Base-by-base conservation (phyloP, 2,329 filamentous ascomycete species). In the Talaromyces sp. region DNA sequence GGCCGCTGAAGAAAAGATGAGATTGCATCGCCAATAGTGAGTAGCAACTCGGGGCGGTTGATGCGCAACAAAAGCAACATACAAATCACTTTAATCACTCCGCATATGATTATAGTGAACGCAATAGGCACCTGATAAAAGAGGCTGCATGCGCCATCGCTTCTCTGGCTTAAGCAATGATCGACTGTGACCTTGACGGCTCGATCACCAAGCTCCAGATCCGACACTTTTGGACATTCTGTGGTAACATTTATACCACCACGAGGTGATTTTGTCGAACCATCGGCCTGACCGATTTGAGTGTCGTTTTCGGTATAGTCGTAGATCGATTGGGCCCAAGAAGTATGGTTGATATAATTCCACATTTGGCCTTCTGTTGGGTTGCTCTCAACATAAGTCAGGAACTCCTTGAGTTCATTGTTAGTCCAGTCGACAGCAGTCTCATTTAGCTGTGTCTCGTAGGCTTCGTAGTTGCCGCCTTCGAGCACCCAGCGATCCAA, bases 1-100 rank as follows among this genome's bases (percentile, higher is more conserved):
- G 49, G 36, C 3, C 24, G 36, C 19, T 29, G 22, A 6, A 51
- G 35, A 41, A 47, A 51, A 10, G 49, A 42, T 9, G 35, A 32
- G 2, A 51, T 41, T 2, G 49, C 42, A 29, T 51, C 49, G 2
- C 49, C 49, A 1, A 51, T 41, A 8, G 40, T 51, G 4, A 46
- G n/a, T 13, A 51, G 8, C 11, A 49, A 4, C 2, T 27, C 20
- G 13, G 3, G 17, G 17, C 47, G 47, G 14, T 27, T 17, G 2
- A 37, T 49, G 14, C 30, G 32, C 3, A 42, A 5, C 8, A 33
- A 36, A 17, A 36, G 16, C 17, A 22, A 35, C 19, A 47, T 47
- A 11, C 30, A 47, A 11, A 8, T 19, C 8, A 47, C 6, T 24
- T 47, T 47, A 1, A 36, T 27, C 9, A 36, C 17, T 10, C 32